A percentile compares a stretch with the other conserved stretches of the same genome.
These are phyloP conservation scores for Hibiscus trionum DNA, from an alignment of 345 rosid species.

Conservation along the genomic window DNA sequence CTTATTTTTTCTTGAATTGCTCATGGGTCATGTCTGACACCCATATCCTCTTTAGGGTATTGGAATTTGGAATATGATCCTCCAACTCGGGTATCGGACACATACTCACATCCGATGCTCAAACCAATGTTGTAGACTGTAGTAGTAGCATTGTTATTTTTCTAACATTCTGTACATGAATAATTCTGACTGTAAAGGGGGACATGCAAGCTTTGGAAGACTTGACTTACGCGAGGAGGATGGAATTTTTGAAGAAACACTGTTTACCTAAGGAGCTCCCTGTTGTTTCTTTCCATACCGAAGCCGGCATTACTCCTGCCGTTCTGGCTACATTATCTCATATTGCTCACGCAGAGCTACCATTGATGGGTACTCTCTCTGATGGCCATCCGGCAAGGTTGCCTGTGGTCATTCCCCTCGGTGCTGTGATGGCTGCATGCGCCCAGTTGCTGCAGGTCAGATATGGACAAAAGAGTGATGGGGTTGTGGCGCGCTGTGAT, in stretches of 20 bases:
- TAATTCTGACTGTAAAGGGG: slow-evolving; percentile 42
- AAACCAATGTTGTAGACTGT: background rate
- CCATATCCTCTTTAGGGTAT: background rate
- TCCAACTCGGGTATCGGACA: background rate
- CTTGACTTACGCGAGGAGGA: slow-evolving; percentile 80
- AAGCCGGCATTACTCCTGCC: slow-evolving; percentile 75
- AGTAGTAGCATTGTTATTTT: background rate
- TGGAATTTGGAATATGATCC: background rate
- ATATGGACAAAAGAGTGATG: slow-evolving; percentile 91
- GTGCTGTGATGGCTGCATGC: slow-evolving; percentile 98
- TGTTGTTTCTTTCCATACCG: slow-evolving; percentile 81
- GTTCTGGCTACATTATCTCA: slow-evolving; percentile 75
- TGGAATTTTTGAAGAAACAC: slow-evolving; percentile 68
- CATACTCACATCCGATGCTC: background rate
- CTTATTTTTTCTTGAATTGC: background rate
- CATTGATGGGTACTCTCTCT: slow-evolving; percentile 32
- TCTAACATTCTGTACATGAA: background rate
- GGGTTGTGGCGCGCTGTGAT: slow-evolving; percentile 79
- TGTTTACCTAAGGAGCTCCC: slow-evolving; percentile 72
- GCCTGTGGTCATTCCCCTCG: slow-evolving; percentile 83
- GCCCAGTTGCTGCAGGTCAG: slow-evolving; percentile 77
- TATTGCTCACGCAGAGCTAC: slow-evolving; percentile 88
- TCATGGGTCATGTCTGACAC: background rate
- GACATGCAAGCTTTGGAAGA: slow-evolving; percentile 94
- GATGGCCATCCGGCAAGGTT: slow-evolving; percentile 53